Percentiles rank a stretch among this genome's conserved stretches.
Conservation (phyloP, 2,329 filamentous ascomycete species). For the Cladophialophora yegresii region DNA sequence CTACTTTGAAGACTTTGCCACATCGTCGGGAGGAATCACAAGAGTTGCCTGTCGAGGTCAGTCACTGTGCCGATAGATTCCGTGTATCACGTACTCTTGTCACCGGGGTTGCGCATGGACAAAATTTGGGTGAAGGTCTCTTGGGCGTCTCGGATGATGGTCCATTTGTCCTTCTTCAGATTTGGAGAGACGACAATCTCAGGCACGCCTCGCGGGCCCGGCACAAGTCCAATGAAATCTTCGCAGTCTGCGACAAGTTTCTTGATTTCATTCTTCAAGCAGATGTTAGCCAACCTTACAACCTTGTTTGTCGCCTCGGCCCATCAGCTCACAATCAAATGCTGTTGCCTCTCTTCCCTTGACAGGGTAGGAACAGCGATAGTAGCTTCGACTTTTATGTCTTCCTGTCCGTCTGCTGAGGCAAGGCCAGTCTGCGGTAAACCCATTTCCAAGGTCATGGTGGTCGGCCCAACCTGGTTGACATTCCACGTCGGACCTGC, state of each 20-base stretch:
- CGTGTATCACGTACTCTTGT: constrained; percentile 7
- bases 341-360: constrained; percentile 22
- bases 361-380: background rate
- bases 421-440: background rate
- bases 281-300: background rate
- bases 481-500: background rate
- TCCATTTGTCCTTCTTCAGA: constrained; percentile 18
- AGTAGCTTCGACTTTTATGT: background rate
- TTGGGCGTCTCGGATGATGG: constrained; percentile 26
- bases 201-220: constrained; percentile 19
- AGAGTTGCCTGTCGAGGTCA: constrained; percentile 14
- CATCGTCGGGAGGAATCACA: background rate
- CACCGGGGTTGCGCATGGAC: constrained; percentile 6
- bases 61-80: background rate
- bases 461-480: background rate
- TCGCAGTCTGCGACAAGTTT: constrained; percentile 30
- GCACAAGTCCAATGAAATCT: constrained; percentile 27
- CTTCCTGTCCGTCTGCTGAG: background rate
- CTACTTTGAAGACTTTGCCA: constrained; percentile 15
- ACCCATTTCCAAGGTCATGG: background rate
- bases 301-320: background rate
- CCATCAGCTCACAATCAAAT: constrained; percentile 20
- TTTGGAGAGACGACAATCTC: constrained; percentile 27
- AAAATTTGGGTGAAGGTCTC: constrained; percentile 22
- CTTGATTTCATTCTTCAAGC: constrained; percentile 28